Conservation (phyloP, 163 green algal genomes). For the Scenedesmus sp. region DNA sequence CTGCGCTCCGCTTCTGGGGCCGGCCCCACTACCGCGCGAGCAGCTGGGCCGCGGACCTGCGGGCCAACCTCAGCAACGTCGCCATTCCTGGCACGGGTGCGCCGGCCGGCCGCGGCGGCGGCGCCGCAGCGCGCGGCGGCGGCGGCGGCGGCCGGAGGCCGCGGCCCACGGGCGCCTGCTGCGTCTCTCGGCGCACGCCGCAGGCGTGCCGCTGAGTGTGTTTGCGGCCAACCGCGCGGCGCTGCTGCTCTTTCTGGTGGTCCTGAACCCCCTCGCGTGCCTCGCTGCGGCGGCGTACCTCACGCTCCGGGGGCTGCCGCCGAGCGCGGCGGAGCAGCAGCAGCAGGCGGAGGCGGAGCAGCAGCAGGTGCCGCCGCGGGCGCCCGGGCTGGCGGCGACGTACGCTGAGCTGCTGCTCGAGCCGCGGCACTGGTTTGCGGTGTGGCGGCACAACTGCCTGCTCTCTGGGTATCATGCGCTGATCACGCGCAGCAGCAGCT, state of each 20-base stretch:
- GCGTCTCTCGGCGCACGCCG: not conserved
- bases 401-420: constrained; percentile 44
- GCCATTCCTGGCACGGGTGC: constrained; percentile 47
- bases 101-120: not conserved
- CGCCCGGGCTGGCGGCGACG: not conserved
- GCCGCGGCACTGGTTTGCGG: constrained; percentile 50
- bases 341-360: not conserved
- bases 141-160: not conserved
- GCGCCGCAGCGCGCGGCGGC: not conserved
- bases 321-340: not conserved
- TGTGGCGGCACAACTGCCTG: constrained; percentile 49
- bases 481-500: constrained; percentile 22
- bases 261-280: constrained; percentile 31
- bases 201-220: constrained; percentile 40
- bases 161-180: not conserved
- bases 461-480: constrained; percentile 38
- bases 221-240: constrained; percentile 4
- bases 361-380: not conserved
- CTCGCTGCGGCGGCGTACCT: constrained; percentile 23
- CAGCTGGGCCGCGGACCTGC: constrained; percentile 38
- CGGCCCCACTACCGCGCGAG: constrained; percentile 42
- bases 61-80: constrained; percentile 48
- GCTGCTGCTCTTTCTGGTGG: constrained; percentile 38
- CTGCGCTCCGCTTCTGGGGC: constrained; percentile 33
- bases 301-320: too few relatives aligned